These are phyloP conservation scores for Teunomyces tritomae DNA, from an alignment of 805 yeast genomes.

Conservation along the genomic window DNA sequence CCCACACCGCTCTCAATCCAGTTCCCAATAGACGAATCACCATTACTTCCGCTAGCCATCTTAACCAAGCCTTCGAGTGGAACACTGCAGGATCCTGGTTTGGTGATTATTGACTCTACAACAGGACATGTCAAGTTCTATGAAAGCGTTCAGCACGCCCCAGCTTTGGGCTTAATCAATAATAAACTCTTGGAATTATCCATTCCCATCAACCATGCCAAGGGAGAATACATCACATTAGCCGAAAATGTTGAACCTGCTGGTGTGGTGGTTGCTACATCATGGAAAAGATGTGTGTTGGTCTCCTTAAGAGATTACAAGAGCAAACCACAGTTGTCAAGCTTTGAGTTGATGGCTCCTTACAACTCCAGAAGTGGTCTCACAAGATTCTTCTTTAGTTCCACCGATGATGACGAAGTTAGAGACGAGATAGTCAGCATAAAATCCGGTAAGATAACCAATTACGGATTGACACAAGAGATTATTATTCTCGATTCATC, in stretches of 20 bases:
- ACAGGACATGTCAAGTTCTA: constrained; percentile 64
- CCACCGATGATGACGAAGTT: constrained; percentile 10
- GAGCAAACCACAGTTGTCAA: constrained; percentile 55
- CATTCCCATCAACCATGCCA: constrained; percentile 29
- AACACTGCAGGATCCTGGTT: constrained; percentile 56
- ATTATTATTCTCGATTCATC: constrained; percentile 45
- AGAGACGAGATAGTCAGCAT: constrained; percentile 57
- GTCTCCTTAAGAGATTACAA: constrained; percentile 63
- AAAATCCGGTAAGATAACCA: constrained; percentile 49
- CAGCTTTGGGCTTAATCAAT: constrained; percentile 58
- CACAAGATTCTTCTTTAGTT: constrained; percentile 8
- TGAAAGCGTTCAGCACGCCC: constrained; percentile 71
- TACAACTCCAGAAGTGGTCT: constrained; percentile 2
- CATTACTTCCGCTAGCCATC: constrained; percentile 49
- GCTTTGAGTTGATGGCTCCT: constrained; percentile 25
- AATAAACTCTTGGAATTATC: constrained; percentile 42
- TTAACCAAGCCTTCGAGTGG: constrained; percentile 59
- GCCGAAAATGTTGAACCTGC: constrained; percentile 68
- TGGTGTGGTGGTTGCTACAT: constrained; percentile 71
- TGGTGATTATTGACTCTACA: constrained; percentile 59
- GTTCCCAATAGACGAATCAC: constrained; percentile 40
- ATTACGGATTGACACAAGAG: constrained; percentile 45
- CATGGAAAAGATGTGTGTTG: constrained; percentile 62
- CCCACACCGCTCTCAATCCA: constrained; percentile 55
- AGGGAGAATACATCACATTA: constrained; percentile 55